phyloP scores from a whole-genome alignment of 2,329 filamentous ascomycete species.

The Lecanicillium sp. region DNA sequence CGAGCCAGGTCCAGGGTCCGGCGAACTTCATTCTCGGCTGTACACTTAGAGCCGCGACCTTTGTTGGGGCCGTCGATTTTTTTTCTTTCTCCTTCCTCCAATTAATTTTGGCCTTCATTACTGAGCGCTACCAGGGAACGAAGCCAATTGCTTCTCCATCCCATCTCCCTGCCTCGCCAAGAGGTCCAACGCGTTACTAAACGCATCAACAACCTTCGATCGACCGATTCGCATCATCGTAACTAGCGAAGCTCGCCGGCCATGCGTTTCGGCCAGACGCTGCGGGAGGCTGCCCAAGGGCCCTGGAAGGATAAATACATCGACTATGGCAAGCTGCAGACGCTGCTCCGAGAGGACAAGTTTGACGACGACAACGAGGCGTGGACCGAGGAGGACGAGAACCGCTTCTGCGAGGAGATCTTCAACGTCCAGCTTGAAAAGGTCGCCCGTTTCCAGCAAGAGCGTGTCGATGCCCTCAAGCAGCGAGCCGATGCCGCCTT shows the following conservation, averaged over 20 bases:
- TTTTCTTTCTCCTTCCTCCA: too few relatives aligned
- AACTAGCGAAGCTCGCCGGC: constrained; percentile 13
- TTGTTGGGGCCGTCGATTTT: too few relatives aligned
- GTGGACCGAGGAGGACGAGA: constrained; percentile 95
- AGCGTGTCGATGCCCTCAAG: constrained; percentile 57
- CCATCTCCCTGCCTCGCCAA: too few relatives aligned
- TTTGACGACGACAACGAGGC: constrained; percentile 53
- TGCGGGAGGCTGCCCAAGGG: constrained; percentile 69
- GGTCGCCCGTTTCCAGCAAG: constrained; percentile 80
- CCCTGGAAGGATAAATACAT: constrained; percentile 94
- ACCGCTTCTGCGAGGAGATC: constrained; percentile 87
- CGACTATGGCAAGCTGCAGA: constrained; percentile 90
- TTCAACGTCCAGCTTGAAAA: constrained; percentile 94
- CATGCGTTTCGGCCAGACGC: constrained; percentile 92
- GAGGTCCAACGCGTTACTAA: too few relatives aligned
- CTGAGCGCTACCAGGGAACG: too few relatives aligned
- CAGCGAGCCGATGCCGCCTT: constrained; percentile 47
- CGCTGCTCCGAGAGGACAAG: constrained; percentile 71
- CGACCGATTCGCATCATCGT: too few relatives aligned
- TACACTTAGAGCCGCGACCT: too few relatives aligned
- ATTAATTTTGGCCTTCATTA: too few relatives aligned
- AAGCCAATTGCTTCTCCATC: too few relatives aligned
- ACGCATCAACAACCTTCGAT: too few relatives aligned
- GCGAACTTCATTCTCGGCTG: too few relatives aligned
- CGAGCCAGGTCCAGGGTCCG: too few relatives aligned